Evolutionary conservation across 1,284 basidiomycete species (phyloP).

Genomic region (Leccinum griseonigrum): DNA sequence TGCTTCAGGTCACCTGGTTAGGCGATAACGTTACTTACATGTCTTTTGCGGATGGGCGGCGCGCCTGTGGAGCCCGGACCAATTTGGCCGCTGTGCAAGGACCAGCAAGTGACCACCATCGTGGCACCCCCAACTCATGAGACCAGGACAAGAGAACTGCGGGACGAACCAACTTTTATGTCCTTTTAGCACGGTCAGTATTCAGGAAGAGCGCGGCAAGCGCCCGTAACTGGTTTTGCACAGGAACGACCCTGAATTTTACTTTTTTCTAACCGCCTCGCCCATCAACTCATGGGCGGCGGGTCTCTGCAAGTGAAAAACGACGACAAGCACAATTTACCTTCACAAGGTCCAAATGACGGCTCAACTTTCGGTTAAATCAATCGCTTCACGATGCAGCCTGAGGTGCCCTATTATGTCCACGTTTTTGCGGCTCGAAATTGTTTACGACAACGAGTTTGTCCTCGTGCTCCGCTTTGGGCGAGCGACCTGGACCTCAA

Average conservation of each 20-base stretch:
- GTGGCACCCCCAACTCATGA: not conserved
- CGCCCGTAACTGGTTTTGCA: not conserved
- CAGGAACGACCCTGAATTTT: constrained; percentile 10
- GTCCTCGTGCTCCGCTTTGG: not conserved
- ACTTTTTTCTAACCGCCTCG: not conserved
- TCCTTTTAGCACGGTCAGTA: not conserved
- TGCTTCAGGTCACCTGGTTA: not conserved
- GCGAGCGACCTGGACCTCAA: not conserved
- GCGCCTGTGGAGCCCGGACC: not conserved
- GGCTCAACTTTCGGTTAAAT: not conserved
- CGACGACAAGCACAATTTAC: not conserved
- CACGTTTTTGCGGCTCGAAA: not conserved
- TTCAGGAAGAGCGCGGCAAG: not conserved
- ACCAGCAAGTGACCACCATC: not conserved
- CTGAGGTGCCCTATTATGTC: constrained; percentile 3
- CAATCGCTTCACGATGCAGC: not conserved
- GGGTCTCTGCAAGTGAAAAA: not conserved
- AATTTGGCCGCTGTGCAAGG: not conserved
- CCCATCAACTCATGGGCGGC: not conserved
- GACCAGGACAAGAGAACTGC: not conserved
- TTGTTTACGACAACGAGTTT: constrained; percentile 5
- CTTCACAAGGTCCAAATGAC: not conserved
- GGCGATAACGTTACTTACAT: not conserved
- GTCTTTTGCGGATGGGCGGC: not conserved
- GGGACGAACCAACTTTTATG: not conserved